Conservation (phyloP, 1,139 yeast genomes). For the Hanseniaspora sp. region DNA sequence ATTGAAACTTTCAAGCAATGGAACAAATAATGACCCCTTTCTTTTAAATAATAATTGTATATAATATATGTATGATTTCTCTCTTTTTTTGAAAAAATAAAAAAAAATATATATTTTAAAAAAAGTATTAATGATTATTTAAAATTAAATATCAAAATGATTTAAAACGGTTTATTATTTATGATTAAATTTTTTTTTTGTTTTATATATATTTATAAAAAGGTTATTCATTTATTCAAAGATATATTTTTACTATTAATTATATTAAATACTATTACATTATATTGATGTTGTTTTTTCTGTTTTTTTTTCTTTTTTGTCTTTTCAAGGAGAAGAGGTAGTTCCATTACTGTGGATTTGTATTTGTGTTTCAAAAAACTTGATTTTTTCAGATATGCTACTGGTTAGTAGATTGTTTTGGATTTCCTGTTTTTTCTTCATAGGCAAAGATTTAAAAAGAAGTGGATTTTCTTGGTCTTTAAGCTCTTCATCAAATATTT, state of each 20-base stretch:
- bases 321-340: background rate
- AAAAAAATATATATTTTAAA: background rate
- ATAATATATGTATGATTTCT: background rate
- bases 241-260: background rate
- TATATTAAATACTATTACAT: background rate
- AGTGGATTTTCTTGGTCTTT: too few species aligned
- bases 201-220: background rate
- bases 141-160: background rate
- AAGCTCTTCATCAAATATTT: background rate
- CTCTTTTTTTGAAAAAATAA: background rate
- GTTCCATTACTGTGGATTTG: background rate
- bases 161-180: background rate
- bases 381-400: conserved; percentile 14
- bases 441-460: background rate
- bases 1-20: conserved; percentile 91
- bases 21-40: conserved; percentile 36
- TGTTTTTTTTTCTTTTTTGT: background rate
- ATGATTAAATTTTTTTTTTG: background rate
- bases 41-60: too few species aligned
- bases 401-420: background rate
- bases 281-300: background rate
- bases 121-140: too few species aligned
- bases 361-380: conserved; percentile 9
- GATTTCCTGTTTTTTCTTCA: background rate
- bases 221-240: too few species aligned